These are phyloP conservation scores for Senna siamea DNA, from an alignment of 306 rosid genomes.

Conservation along the genomic window DNA sequence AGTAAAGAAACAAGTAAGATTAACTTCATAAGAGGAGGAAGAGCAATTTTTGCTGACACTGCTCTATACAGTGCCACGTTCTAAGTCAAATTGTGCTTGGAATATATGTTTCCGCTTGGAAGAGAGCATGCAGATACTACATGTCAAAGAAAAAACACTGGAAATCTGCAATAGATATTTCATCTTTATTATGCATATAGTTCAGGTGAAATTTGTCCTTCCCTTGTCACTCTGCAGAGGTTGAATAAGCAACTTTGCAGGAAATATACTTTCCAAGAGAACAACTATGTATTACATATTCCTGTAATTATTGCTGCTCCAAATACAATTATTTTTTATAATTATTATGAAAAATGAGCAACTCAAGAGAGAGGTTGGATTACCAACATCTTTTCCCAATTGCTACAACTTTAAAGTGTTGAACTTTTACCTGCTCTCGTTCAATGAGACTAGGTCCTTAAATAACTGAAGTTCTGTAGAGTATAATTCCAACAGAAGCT, in stretches of 20 bases:
- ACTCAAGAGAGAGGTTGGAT: neutral
- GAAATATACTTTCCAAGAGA: neutral
- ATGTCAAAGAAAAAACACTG: neutral
- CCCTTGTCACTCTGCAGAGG: neutral
- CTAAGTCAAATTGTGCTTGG: neutral
- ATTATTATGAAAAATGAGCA: constrained; percentile 14
- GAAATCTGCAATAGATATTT: neutral
- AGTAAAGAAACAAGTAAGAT: constrained; percentile 23
- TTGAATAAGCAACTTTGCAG: neutral
- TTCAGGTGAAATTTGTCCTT: too few species aligned
- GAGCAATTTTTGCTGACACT: neutral
- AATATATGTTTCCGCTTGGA: too few species aligned
- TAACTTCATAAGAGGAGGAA: constrained; percentile 12
- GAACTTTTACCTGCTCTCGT: constrained; percentile 81
- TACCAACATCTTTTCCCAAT: constrained; percentile 6
- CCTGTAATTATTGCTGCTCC: neutral
- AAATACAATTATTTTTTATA: neutral
- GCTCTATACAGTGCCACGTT: constrained; percentile 8
- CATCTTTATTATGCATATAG: neutral
- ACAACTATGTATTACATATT: constrained; percentile 6
- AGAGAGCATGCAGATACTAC: neutral
- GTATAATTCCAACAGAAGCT: constrained; percentile 75
- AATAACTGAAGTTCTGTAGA: constrained; percentile 83
- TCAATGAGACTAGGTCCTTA: constrained; percentile 69
- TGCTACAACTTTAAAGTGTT: neutral